phyloP scores from a whole-genome alignment of 2,329 filamentous ascomycete genomes.

The Cryphonectria japonica region DNA sequence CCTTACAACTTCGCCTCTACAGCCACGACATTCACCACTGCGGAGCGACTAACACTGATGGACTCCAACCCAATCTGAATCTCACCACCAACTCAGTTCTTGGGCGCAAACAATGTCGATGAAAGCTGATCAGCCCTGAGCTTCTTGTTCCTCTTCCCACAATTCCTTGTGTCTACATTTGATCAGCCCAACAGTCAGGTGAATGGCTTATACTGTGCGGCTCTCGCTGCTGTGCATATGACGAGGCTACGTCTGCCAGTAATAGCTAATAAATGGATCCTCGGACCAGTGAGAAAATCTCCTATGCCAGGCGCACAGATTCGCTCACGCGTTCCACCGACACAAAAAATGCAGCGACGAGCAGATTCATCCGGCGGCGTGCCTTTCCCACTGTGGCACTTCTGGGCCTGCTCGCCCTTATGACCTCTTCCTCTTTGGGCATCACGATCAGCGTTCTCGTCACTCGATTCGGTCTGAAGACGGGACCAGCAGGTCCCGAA shows the following conservation, averaged over 20 bases:
- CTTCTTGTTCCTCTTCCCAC: not conserved
- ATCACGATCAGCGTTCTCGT: constrained; percentile 22
- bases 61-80: not conserved
- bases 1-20: not conserved
- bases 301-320: constrained; percentile 15
- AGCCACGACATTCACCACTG: not conserved
- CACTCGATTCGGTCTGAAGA: constrained; percentile 13
- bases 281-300: constrained; percentile 13
- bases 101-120: not conserved
- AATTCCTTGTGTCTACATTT: not conserved
- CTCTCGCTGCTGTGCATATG: not conserved
- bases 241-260: not conserved
- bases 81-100: not conserved
- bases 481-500: not conserved
- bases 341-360: not conserved
- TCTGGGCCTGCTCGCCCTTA: constrained; percentile 11
- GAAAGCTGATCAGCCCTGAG: not conserved
- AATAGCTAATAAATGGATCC: constrained; percentile 18
- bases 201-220: constrained; percentile 1
- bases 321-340: constrained; percentile 3
- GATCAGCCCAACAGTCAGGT: not conserved
- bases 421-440: constrained; percentile 7
- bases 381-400: constrained; percentile 14
- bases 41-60: not conserved
- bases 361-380: constrained; percentile 7